Percentiles rank a stretch among this genome's conserved stretches.
Evolutionary conservation across 345 rosid species (phyloP).

Genomic region (Angophora floribunda): DNA sequence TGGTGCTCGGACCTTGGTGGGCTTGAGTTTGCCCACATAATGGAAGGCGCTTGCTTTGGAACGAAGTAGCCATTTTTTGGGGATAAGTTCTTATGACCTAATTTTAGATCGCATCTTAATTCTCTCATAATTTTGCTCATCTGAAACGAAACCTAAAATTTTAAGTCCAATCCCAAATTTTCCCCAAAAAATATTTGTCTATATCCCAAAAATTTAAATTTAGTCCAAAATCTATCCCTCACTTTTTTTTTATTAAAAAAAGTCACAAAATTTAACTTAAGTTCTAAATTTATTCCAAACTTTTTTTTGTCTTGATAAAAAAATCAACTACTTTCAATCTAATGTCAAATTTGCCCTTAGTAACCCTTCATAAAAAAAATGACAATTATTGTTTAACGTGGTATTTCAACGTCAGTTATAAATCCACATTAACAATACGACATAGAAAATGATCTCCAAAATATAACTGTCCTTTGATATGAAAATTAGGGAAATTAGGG

Average conservation of each 20-base stretch:
- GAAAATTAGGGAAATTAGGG: not conserved
- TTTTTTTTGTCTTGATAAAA: not conserved
- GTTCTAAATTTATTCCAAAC: rapidly evolving
- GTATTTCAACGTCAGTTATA: not conserved
- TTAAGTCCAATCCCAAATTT: not conserved
- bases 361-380: rapidly evolving
- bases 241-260: not conserved
- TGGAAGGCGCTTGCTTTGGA: not conserved
- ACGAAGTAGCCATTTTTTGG: not conserved
- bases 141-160: no score
- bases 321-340: not conserved
- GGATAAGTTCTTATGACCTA: not conserved
- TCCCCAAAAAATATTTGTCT: not conserved
- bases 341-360: not conserved
- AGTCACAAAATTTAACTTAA: not conserved
- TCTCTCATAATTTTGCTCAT: no score
- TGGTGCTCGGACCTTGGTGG: not conserved
- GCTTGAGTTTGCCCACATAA: not conserved
- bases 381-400: not conserved
- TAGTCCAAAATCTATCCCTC: rapidly evolving
- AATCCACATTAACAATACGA: not conserved
- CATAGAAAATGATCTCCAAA: not conserved
- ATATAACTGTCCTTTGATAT: not conserved
- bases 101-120: not conserved
- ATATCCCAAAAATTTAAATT: not conserved